Percentiles rank a stretch among this genome's conserved stretches.
These are phyloP conservation scores for Aquilaria sinensis DNA, from an alignment of 345 rosid genomes.

Conservation along the genomic window DNA sequence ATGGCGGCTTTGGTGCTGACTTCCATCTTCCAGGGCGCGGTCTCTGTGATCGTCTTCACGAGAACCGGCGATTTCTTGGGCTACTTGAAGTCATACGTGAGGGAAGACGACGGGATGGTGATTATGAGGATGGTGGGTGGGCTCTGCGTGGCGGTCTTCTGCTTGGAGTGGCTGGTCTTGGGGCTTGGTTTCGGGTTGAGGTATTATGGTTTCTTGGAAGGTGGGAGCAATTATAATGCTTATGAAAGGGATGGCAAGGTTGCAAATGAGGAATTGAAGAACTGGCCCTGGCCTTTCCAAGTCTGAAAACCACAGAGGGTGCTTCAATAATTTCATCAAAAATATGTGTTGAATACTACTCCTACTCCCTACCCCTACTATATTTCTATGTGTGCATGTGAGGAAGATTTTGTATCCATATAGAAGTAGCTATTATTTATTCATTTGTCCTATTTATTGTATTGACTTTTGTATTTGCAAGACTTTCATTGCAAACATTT, in stretches of 20 bases:
- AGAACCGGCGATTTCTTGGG: slow-evolving; percentile 58
- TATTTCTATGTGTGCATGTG: too few species aligned
- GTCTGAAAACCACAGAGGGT: slow-evolving; percentile 21
- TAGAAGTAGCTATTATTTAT: too few species aligned
- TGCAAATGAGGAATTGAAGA: slow-evolving; percentile 56
- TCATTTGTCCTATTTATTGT: too few species aligned
- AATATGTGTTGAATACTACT: too few species aligned
- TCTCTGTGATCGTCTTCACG: slow-evolving; percentile 72
- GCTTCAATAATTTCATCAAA: too few species aligned
- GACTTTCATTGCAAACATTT: too few species aligned
- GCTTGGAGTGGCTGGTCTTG: slow-evolving; percentile 85
- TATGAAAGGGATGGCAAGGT: slow-evolving; percentile 56
- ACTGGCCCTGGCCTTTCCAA: slow-evolving; percentile 82
- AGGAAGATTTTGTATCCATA: too few species aligned
- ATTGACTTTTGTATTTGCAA: too few species aligned
- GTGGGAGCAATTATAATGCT: slow-evolving; percentile 22
- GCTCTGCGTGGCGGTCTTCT: slow-evolving; percentile 65
- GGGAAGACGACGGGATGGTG: slow-evolving; percentile 70
- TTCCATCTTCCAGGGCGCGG: slow-evolving; percentile 88
- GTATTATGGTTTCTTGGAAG: slow-evolving; percentile 65
- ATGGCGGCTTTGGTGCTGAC: slow-evolving; percentile 81
- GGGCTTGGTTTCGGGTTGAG: slow-evolving; percentile 83
- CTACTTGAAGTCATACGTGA: slow-evolving; percentile 71
- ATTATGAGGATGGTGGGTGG: slow-evolving; percentile 84
- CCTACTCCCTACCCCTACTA: too few species aligned